phyloP scores from a whole-genome alignment of 345 rosid species.

The Xanthoceras sorbifolium region DNA sequence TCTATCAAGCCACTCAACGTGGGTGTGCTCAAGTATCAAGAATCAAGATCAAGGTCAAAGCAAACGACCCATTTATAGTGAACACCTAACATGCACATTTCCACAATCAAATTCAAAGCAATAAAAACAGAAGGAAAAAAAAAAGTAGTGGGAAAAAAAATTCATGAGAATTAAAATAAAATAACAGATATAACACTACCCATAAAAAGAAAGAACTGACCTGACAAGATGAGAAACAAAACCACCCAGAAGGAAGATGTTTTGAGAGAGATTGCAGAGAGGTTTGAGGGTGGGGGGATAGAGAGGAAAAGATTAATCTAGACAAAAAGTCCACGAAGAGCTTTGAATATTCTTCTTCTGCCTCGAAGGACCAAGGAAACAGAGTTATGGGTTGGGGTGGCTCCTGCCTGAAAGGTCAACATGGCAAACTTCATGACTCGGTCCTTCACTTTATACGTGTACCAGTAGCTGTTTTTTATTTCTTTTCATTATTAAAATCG shows the following conservation, averaged over 20 bases:
- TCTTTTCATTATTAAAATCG: neutral
- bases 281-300: neutral
- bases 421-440: neutral
- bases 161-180: neutral
- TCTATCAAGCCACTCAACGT: neutral
- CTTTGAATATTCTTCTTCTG: neutral
- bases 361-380: neutral
- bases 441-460: neutral
- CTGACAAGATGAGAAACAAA: neutral
- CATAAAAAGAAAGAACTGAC: conserved; percentile 2
- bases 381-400: neutral
- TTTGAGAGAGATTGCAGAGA: neutral
- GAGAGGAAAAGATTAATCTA: neutral
- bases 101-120: neutral
- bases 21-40: neutral
- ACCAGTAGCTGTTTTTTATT: neutral
- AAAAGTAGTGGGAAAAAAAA: too few species aligned
- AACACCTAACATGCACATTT: neutral
- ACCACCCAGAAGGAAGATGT: neutral
- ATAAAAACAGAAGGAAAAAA: too few species aligned
- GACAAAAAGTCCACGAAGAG: conserved; percentile 29
- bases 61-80: neutral
- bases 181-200: neutral
- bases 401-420: neutral
- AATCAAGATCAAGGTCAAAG: neutral